Percentiles rank a stretch among this genome's conserved stretches.
Evolutionary conservation across 208 protist species (phyloP).

Genomic region (Trypanosoma mega): DNA sequence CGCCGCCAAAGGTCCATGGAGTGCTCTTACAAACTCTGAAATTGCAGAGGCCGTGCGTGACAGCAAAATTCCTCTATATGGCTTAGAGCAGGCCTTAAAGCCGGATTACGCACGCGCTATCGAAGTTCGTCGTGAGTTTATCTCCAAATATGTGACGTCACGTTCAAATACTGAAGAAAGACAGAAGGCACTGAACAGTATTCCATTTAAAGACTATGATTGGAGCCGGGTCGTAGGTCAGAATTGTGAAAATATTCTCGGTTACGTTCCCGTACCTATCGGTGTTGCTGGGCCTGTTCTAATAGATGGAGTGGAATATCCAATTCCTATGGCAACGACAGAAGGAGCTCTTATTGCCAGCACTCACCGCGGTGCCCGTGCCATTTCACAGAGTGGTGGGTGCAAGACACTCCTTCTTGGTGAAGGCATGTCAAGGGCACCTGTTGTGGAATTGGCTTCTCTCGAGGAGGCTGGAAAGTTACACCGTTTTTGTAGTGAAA

Average conservation of each 20-base stretch:
- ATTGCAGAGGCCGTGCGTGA: constrained; percentile 66
- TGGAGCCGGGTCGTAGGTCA: constrained; percentile 91
- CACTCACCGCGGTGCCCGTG: constrained; percentile 95
- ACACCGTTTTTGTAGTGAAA: constrained; percentile 90
- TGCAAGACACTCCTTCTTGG: constrained; percentile 87
- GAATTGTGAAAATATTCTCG: constrained; percentile 96
- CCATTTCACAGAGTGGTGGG: constrained; percentile 91
- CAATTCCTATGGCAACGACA: constrained; percentile 98
- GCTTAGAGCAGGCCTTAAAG: constrained; percentile 75
- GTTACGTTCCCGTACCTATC: constrained; percentile 97
- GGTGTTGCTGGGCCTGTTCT: constrained; percentile 94
- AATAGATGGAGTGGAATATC: constrained; percentile 88
- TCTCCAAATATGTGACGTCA: constrained; percentile 31
- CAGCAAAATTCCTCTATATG: constrained; percentile 86
- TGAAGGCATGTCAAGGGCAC: constrained; percentile 98
- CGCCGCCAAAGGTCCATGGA: constrained; percentile 40
- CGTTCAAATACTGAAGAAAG: constrained; percentile 17
- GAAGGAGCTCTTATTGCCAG: constrained; percentile 97
- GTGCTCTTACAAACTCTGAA: constrained; percentile 58
- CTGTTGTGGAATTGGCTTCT: constrained; percentile 88
- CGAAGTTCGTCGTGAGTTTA: constrained; percentile 75
- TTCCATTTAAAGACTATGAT: constrained; percentile 90
- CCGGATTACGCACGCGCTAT: constrained; percentile 91
- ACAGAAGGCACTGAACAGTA: constrained; percentile 49
- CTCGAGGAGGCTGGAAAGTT: constrained; percentile 81